phyloP scores from a whole-genome alignment of 257 asterid genomes.

The Henckelia pumila region DNA sequence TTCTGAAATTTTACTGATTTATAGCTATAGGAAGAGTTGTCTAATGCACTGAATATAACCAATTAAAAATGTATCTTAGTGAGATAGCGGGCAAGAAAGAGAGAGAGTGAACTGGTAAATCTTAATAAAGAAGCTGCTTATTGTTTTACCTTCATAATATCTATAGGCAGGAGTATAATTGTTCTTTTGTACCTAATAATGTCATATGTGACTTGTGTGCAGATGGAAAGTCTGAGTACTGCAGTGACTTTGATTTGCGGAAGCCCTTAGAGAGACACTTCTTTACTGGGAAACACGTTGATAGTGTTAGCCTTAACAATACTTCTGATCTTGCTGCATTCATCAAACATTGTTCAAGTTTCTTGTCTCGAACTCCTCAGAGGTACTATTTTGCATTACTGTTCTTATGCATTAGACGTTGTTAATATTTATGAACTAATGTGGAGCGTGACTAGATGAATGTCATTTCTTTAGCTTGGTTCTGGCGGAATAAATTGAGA shows the following conservation, averaged over 20 bases:
- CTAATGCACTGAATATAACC: conserved; percentile 12
- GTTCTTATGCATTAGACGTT: not conserved
- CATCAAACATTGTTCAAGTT: conserved; percentile 63
- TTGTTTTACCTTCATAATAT: conserved; percentile 8
- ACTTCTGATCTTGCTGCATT: conserved; percentile 63
- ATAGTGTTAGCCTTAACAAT: conserved; percentile 67
- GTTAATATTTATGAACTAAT: not conserved
- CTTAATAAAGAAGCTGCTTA: conserved; percentile 13
- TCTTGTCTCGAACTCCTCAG: conserved; percentile 72
- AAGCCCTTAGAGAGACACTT: conserved; percentile 86
- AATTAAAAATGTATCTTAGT: conserved; percentile 3
- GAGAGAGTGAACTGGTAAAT: not conserved
- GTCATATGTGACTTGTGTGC: conserved; percentile 26
- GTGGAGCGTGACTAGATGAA: not conserved
- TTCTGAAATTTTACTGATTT: not conserved
- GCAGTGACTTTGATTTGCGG: conserved; percentile 84
- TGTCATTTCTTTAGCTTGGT: not conserved
- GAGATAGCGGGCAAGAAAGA: conserved; percentile 10
- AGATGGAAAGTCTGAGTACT: conserved; percentile 81
- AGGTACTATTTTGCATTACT: conserved; percentile 28
- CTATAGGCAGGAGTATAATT: not conserved
- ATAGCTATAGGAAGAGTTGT: not conserved
- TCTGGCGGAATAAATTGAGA: not conserved
- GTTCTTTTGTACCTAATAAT: conserved; percentile 16
- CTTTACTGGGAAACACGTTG: conserved; percentile 56